These are phyloP conservation scores for Hevea brasiliensis DNA, from an alignment of 345 rosid species.

Conservation along the genomic window DNA sequence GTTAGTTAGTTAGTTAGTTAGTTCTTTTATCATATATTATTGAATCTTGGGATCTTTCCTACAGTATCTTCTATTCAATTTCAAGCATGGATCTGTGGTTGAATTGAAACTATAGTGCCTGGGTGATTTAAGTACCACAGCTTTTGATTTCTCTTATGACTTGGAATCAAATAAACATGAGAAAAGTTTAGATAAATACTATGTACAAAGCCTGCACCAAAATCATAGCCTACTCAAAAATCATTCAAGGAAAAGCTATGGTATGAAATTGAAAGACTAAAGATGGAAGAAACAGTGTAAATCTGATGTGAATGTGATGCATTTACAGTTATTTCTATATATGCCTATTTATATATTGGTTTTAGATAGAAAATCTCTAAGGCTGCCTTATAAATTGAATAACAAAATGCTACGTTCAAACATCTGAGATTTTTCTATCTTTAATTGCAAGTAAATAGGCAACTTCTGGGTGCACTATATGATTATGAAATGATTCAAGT, in stretches of 20 bases:
- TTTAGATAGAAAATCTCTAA: not conserved
- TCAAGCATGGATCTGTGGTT: not conserved
- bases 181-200: not conserved
- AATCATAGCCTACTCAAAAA: not conserved
- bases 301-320: not conserved
- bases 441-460: not conserved
- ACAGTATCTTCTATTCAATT: not conserved
- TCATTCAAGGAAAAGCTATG: not conserved
- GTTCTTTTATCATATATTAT: slow-evolving; percentile 3
- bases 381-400: not conserved
- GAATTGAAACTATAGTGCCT: not conserved
- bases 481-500: not conserved
- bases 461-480: not conserved
- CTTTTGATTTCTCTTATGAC: not conserved
- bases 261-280: not conserved
- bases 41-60: not conserved
- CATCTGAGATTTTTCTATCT: not conserved
- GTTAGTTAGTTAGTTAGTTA: too few relatives aligned
- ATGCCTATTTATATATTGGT: not conserved
- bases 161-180: not conserved
- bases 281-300: not conserved
- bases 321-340: not conserved
- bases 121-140: not conserved
- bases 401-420: not conserved
- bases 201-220: not conserved